phyloP scores from a whole-genome alignment of 2,329 filamentous ascomycete genomes.

The Aspergillus sp. region DNA sequence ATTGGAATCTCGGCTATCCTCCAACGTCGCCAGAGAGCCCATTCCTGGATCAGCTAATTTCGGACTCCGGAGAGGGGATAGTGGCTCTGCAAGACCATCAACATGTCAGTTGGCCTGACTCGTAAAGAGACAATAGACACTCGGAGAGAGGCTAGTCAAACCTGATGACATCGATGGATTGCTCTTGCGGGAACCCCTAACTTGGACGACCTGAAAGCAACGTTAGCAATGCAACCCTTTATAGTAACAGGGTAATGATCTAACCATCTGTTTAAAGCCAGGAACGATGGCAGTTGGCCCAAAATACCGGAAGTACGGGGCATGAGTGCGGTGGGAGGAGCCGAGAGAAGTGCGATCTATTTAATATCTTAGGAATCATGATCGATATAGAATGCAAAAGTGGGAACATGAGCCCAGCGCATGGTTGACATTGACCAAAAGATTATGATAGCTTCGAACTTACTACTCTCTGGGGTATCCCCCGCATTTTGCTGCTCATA shows the following conservation, averaged over 20 bases:
- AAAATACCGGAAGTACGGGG: constrained; percentile 88
- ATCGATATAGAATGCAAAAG: constrained; percentile 4
- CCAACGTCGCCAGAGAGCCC: constrained; percentile 12
- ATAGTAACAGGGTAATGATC: background rate
- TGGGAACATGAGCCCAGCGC: background rate
- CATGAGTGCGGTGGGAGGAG: constrained; percentile 40
- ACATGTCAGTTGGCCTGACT: background rate
- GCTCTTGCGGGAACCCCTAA: constrained; percentile 52
- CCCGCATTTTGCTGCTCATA: constrained; percentile 17
- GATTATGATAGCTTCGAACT: constrained; percentile 9
- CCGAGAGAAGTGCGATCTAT: constrained; percentile 34
- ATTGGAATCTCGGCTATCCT: constrained; percentile 27
- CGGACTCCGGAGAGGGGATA: constrained; percentile 32
- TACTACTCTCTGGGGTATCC: constrained; percentile 35
- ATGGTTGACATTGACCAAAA: background rate
- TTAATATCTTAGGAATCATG: background rate
- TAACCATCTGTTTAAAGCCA: constrained; percentile 87
- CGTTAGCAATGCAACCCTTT: constrained; percentile 11
- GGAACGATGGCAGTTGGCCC: constrained; percentile 87
- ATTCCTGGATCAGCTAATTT: constrained; percentile 16
- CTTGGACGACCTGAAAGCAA: constrained; percentile 53
- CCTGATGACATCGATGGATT: constrained; percentile 37
- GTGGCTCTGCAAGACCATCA: constrained; percentile 25
- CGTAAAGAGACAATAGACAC: too few species aligned
- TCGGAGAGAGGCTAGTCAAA: constrained; percentile 9